Percentiles rank a stretch among this genome's conserved stretches.
Conservation (phyloP, 1,139 yeast species). For the Kodamaea alishanica region DNA sequence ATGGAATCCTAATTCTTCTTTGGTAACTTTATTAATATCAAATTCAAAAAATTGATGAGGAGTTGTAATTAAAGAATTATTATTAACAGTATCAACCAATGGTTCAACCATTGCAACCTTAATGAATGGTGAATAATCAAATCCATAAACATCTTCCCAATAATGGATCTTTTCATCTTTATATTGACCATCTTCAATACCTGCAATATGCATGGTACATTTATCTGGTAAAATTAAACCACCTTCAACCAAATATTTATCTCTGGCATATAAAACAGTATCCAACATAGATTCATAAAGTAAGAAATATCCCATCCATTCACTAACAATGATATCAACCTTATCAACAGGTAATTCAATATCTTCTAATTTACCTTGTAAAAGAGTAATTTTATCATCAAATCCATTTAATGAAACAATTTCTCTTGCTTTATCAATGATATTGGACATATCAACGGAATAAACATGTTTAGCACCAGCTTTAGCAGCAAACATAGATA, state of each 20-base stretch:
- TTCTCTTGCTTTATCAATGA: slow-evolving; percentile 89
- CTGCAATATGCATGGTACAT: slow-evolving; percentile 86
- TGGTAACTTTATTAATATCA: slow-evolving; percentile 83
- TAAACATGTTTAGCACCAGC: slow-evolving; percentile 97
- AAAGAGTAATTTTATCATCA: slow-evolving; percentile 78
- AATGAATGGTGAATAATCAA: slow-evolving; percentile 75
- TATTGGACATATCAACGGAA: slow-evolving; percentile 96
- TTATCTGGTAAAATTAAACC: slow-evolving; percentile 96
- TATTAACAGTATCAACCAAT: slow-evolving; percentile 87
- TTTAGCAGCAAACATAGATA: slow-evolving; percentile 97
- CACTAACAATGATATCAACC: slow-evolving; percentile 94
- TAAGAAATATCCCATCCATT: slow-evolving; percentile 99
- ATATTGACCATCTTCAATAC: slow-evolving; percentile 92
- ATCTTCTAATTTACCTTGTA: slow-evolving; percentile 95
- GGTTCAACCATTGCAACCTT: slow-evolving; percentile 89
- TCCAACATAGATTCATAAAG: slow-evolving; percentile 97
- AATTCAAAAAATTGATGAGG: slow-evolving; percentile 70
- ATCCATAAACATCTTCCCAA: slow-evolving; percentile 98
- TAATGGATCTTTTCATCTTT: slow-evolving; percentile 88
- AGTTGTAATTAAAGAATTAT: slow-evolving; percentile 70
- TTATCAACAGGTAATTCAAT: slow-evolving; percentile 70
- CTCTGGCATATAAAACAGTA: slow-evolving; percentile 93
- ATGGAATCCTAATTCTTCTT: slow-evolving; percentile 77
- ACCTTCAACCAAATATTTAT: slow-evolving; percentile 76
- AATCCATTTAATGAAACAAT: slow-evolving; percentile 83